Evolutionary conservation across 1,139 yeast genomes (phyloP), one percentile per base, ranked within the genome.

Genomic region (Sugiyamaella pinicola): DNA sequence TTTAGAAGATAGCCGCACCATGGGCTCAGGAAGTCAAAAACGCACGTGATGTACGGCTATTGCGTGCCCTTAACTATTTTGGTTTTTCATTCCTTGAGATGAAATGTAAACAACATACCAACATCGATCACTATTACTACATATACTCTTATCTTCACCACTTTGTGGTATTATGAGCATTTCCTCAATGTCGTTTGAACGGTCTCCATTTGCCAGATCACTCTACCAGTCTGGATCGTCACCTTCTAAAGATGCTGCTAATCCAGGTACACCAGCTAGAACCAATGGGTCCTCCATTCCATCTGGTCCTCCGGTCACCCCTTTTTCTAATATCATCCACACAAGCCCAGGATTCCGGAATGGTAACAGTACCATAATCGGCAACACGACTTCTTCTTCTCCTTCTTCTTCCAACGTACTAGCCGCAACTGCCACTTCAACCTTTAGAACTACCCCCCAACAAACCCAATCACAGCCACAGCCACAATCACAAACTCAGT

Each of bases 121-220:
- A 31, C n/a, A 12, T 13, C 15, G 6, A 24, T 24, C 6, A 6
- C 6, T 24, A 24, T 24, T 6, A 6, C 6, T 24, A 24, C 9
- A 24, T 24, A 31, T 7, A 31, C 35, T 31, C 12, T n/a, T 17
- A 2, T 13, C 2, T 3, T 13, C 12, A 22, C 8, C 29, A 3
- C 26, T 9, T 10, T 13, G 34, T n/a, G n/a, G n/a, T n/a, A n/a
- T n/a, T n/a, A n/a, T n/a, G n/a, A n/a, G n/a, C n/a, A n/a, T n/a
- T n/a, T n/a, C n/a, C n/a, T n/a, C 12, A 17, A 64, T 63, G 72
- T 58, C 66, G 22, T 62, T 62, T 53, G 65, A 63, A 26, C 55
- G 59, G 22, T 61, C 68, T 19, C 58, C 65, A 7, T 64, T 64
- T 55, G 65, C 65, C 24, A 55, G 57, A 43, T 61, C 66, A 8